Base-by-base conservation (phyloP, 2,329 filamentous ascomycete species). In the Fusarium tjaetaba region DNA sequence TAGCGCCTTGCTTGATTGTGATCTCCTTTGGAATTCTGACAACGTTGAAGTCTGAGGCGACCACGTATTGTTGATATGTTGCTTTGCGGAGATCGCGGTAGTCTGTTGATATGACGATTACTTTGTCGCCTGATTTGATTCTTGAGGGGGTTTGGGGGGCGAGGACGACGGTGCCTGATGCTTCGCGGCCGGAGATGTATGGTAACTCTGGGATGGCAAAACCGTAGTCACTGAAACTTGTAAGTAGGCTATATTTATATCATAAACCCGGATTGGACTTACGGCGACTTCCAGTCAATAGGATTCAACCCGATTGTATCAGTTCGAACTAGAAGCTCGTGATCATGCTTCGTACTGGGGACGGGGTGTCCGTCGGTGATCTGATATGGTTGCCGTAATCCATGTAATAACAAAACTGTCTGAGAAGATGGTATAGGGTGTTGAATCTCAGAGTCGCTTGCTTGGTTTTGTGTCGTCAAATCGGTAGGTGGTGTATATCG, bases 241-340 rank as follows among this genome's bases (percentile, higher is more conserved):
- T 57, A 20, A 46, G 46, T 9, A n/a, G 1, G 15, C 4, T 26
- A 24, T 20, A 15, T 0, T 4, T 3, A 11, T 4, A 4, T 15
- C 16, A 26, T 20, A 15, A 1, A 8, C 16, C 8, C 6, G 4
- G 0, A 20, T 52, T 0, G 0, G 4, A n/a, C 49, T 36, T 15
- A 52, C 91, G 91, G 90, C 67, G 90, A 88, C 83, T 93, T 93
- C 90, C 90, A 93, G 79, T 94, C 93, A 62, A 95, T 92, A 0
- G 93, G 93, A 76, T 95, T 95, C 42, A 95, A 82, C 0, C 93
- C 92, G 74, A 94, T 91, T 18, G 88, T 88, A 42, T 87, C 83
- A 3, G 90, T 87, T 77, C 88, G 88, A n/a, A 94, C 87, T 10
- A 94, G 82, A 10, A 93, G 81, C 75, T 94, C 90, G 48, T 75